These are phyloP conservation scores for Pochonia chlamydosporia DNA, from an alignment of 2,329 filamentous ascomycete species.

Conservation along the genomic window DNA sequence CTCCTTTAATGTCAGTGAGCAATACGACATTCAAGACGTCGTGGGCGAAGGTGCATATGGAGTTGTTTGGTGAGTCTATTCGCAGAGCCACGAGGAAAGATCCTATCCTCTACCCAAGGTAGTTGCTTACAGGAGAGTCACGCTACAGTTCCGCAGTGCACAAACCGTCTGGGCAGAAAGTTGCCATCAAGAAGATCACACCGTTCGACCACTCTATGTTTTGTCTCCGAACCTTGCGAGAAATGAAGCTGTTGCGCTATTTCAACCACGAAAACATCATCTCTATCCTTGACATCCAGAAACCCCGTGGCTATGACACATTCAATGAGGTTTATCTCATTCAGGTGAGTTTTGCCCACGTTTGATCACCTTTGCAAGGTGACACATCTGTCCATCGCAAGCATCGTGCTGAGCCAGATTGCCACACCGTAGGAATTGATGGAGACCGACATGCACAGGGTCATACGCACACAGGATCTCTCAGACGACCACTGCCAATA, in stretches of 20 bases:
- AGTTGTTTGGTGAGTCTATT: constrained; percentile 80
- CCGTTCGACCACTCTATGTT: constrained; percentile 99
- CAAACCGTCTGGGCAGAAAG: constrained; percentile 96
- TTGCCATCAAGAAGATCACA: constrained; percentile 99
- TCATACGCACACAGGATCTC: constrained; percentile 96
- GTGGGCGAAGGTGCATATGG: constrained; percentile 98
- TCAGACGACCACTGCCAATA: constrained; percentile 99
- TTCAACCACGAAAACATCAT: constrained; percentile 99
- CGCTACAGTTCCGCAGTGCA: constrained; percentile 79
- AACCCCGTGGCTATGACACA: constrained; percentile 89
- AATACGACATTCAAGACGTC: constrained; percentile 99
- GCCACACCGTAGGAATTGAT: constrained; percentile 69
- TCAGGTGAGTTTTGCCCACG: constrained; percentile 58
- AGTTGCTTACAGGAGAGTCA: background rate
- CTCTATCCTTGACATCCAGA: constrained; percentile 97
- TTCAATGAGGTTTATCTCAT: constrained; percentile 99
- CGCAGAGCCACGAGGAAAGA: no score
- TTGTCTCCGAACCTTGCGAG: constrained; percentile 88
- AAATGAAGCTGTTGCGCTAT: constrained; percentile 98
- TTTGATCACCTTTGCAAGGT: background rate
- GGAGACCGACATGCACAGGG: constrained; percentile 99
- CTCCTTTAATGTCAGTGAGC: constrained; percentile 98
- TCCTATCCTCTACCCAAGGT: background rate
- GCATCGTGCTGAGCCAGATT: background rate
- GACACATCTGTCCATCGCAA: background rate